A percentile compares a stretch with the other conserved stretches of the same genome.
Conservation (phyloP, 371 early-diverging fungal genomes). For the Mycotypha africana region DNA sequence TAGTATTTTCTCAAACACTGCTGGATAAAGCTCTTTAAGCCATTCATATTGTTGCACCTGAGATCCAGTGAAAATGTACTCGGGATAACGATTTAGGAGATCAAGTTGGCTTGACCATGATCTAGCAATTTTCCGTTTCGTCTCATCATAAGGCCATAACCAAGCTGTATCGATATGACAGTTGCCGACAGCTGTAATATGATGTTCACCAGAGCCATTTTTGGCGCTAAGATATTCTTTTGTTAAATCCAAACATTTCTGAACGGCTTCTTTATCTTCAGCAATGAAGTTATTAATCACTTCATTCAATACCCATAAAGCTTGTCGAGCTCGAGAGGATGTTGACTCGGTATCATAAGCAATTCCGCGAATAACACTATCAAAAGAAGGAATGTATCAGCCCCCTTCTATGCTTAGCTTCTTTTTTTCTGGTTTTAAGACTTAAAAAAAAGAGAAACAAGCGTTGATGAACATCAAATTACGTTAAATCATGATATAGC, state of each 20-base stretch:
- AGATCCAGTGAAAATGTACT: constrained; percentile 86
- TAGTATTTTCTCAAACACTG: constrained; percentile 73
- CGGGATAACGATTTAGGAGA: constrained; percentile 83
- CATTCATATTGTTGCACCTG: constrained; percentile 94
- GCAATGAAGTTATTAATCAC: constrained; percentile 71
- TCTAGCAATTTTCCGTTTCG: constrained; percentile 91
- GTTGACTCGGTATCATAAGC: constrained; percentile 68
- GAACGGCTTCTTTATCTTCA: constrained; percentile 50
- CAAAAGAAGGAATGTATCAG: constrained; percentile 10
- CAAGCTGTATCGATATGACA: constrained; percentile 81
- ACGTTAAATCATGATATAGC: constrained; percentile 63
- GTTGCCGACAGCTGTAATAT: constrained; percentile 79
- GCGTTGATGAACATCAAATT: constrained; percentile 3
- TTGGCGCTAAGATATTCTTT: constrained; percentile 55
- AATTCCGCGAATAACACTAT: constrained; percentile 69
- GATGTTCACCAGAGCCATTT: constrained; percentile 56
- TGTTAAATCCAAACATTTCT: constrained; percentile 52
- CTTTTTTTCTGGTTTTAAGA: too few species aligned
- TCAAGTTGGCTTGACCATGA: constrained; percentile 87
- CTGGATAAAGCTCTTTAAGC: constrained; percentile 80
- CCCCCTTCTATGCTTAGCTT: too few species aligned
- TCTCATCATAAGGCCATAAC: constrained; percentile 95
- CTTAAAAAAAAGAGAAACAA: too few species aligned
- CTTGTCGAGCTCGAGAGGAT: constrained; percentile 57
- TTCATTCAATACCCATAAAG: constrained; percentile 73